Percentiles rank a stretch among this genome's conserved stretches.
Conservation (phyloP, 352 stramenopile genomes). For the Pythium pyrilobum region DNA sequence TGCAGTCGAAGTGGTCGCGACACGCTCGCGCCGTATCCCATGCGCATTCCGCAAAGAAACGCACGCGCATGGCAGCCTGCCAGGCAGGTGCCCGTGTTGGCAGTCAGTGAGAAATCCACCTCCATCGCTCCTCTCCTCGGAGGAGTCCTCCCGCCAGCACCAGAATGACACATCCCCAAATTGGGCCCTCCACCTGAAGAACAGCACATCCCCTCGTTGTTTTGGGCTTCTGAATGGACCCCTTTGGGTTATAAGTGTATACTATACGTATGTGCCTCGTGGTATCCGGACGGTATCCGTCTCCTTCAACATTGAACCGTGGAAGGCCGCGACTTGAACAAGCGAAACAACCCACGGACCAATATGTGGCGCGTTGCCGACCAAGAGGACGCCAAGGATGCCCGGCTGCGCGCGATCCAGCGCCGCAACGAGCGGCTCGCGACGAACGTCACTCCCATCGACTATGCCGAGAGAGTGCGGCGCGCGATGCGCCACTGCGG, state of each 20-base stretch:
- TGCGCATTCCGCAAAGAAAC: too few species aligned
- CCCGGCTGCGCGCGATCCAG: constrained; percentile 6
- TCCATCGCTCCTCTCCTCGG: too few species aligned
- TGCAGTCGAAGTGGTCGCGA: too few species aligned
- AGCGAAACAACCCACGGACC: neutral
- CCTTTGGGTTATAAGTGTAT: neutral
- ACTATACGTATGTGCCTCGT: neutral
- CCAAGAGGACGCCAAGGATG: constrained; percentile 11
- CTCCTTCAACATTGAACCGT: constrained; percentile 11
- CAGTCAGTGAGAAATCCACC: too few species aligned
- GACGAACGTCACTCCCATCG: constrained; percentile 4
- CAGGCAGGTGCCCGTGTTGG: too few species aligned
- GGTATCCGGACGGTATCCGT: neutral
- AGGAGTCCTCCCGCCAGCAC: neutral
- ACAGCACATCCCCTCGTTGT: neutral
- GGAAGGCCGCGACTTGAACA: neutral
- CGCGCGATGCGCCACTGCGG: neutral
- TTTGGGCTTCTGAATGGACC: neutral
- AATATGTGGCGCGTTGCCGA: constrained; percentile 20
- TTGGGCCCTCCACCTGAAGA: neutral
- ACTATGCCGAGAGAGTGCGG: constrained; percentile 18
- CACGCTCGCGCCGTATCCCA: too few species aligned
- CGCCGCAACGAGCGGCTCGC: constrained; percentile 9
- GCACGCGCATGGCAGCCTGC: too few species aligned
- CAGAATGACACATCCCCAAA: constrained; percentile 3